Conservation (phyloP, 257 asterid species). For the Leonotis leonurus region DNA sequence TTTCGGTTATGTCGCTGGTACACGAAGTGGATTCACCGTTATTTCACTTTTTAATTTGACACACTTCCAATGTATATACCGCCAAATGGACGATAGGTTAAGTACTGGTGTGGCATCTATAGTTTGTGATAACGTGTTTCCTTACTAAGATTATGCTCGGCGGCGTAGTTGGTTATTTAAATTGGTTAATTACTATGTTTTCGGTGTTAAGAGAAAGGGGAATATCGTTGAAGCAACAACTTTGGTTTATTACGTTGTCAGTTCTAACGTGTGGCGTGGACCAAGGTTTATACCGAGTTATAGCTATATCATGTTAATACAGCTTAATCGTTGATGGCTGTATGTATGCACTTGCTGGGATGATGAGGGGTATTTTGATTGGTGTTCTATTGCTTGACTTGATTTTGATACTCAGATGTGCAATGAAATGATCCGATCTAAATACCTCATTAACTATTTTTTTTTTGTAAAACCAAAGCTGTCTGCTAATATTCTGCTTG, state of each 20-base stretch:
- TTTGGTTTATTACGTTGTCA: neutral
- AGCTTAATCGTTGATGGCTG: neutral
- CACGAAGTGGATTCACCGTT: neutral
- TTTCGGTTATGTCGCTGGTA: neutral
- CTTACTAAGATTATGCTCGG: neutral
- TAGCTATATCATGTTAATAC: neutral
- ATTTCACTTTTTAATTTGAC: neutral
- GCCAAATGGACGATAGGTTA: neutral
- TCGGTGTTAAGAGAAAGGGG: neutral
- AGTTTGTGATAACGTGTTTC: neutral
- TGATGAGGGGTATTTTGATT: neutral
- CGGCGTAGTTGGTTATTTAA: neutral
- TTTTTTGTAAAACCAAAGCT: neutral
- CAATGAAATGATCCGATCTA: neutral
- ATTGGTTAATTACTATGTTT: neutral
- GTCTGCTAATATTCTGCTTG: neutral
- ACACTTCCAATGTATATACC: neutral
- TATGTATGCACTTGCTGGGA: neutral
- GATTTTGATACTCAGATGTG: neutral
- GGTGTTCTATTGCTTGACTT: neutral
- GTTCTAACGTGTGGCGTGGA: neutral
- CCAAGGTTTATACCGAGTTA: neutral
- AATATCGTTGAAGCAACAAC: neutral
- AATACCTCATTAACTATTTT: neutral
- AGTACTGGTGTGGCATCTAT: neutral